phyloP scores from a whole-genome alignment of 1,284 basidiomycete species.

The Cystobasidium pallidum region DNA sequence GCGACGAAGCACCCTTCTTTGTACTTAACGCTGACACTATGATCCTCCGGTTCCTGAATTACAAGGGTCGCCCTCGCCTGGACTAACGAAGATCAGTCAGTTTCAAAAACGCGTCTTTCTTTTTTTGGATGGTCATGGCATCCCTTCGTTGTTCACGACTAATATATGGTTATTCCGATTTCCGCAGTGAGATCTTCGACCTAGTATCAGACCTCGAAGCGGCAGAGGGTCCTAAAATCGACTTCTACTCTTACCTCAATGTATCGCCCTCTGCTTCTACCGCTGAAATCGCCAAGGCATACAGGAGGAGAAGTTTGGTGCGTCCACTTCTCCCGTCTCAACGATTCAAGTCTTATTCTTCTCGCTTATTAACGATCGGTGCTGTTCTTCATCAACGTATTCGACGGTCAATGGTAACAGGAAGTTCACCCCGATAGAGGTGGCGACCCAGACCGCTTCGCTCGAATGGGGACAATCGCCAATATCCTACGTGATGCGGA shows the following conservation, averaged over 20 bases:
- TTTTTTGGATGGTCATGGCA: too few species aligned
- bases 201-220: constrained; percentile 80
- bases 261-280: constrained; percentile 56
- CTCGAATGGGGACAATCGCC: constrained; percentile 80
- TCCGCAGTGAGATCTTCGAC: constrained; percentile 82
- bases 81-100: constrained; percentile 53
- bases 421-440: constrained; percentile 31
- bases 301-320: constrained; percentile 70
- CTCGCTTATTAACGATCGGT: too few species aligned
- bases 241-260: constrained; percentile 72
- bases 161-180: too few species aligned
- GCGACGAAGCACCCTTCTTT: not conserved
- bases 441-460: constrained; percentile 79
- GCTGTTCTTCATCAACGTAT: too few species aligned
- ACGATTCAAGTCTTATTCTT: constrained; percentile 61
- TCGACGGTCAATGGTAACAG: constrained; percentile 9
- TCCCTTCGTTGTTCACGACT: too few species aligned
- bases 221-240: constrained; percentile 82
- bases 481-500: constrained; percentile 76
- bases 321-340: not conserved
- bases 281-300: constrained; percentile 78
- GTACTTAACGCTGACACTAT: too few species aligned
- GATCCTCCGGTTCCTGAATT: too few species aligned
- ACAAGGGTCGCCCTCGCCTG: constrained; percentile 48
- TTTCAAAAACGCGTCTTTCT: not conserved